Base-by-base conservation (phyloP, 2,329 filamentous ascomycete genomes). In the Penicillium janthinellum region DNA sequence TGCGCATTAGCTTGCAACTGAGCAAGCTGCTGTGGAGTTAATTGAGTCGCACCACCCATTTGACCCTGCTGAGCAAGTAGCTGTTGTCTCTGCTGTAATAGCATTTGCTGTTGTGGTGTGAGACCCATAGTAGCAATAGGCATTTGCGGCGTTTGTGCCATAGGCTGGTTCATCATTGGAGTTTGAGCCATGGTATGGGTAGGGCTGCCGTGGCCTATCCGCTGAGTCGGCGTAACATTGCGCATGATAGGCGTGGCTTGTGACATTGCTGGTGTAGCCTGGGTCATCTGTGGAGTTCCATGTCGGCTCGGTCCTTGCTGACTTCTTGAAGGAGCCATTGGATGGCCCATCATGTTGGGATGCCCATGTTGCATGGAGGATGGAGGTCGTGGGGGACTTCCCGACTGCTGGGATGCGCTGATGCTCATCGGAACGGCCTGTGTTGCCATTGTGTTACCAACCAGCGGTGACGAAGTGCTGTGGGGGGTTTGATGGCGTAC, bases 161-260 rank as follows among this genome's bases (percentile, higher is more conserved):
- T 78, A 17, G 69, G 71, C 71, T 72, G 78, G 68, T 66, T 77
- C 75, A 81, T 78, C 48, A 80, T 75, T 8, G 80, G 79, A 1
- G 77, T 81, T 60, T 76, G 73, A 41, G 75, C 74, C 67, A 79
- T 76, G 31, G 74, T 75, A 37, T 72, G 73, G 44, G 72, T 75
- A 11, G 80, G 80, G 64, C 80, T 82, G 45, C 75, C 78, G 56
- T 81, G 79, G 28, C 69, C 71, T 71, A 82, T 79, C 1, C 79
- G 74, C 64, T 81, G 78, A 12, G 74, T 78, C 5, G 79, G 79
- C 11, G 79, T 81, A 5, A 75, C 77, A 62, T 81, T 79, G 54
- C 78, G 75, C 73, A 82, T 78, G 7, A 79, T 73, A 4, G 80
- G 80, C 4, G 80, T 82, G 22, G 79, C 77, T 58, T 81, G 79